Evolutionary conservation across 768 basidiomycete species (phyloP).

Genomic region (Tephrocybe sp.): DNA sequence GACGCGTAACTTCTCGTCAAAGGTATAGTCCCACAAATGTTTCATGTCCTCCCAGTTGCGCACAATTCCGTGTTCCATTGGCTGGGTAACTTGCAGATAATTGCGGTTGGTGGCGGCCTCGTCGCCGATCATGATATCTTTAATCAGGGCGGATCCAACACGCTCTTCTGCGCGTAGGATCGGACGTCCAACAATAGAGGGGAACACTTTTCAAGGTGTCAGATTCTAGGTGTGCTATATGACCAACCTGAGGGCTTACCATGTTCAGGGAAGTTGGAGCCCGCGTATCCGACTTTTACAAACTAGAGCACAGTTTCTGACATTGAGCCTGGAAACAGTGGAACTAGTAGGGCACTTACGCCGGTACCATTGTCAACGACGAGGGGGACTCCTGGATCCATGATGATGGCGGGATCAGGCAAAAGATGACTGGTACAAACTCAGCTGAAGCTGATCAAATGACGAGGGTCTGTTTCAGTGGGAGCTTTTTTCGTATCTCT

Average conservation of each 20-base stretch:
- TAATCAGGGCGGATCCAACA: slow-evolving; percentile 80
- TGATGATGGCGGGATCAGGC: slow-evolving; percentile 19
- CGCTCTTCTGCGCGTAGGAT: slow-evolving; percentile 1
- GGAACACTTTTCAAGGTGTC: slow-evolving; percentile 63
- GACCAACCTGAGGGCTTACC: slow-evolving; percentile 45
- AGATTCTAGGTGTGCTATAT: neutral
- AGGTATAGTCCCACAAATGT: slow-evolving; percentile 97
- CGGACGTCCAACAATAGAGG: slow-evolving; percentile 78
- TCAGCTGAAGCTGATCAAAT: neutral
- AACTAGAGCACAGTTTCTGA: slow-evolving; percentile 47
- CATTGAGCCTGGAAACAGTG: too few species aligned
- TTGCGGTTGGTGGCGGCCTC: slow-evolving; percentile 92
- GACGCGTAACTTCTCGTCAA: slow-evolving; percentile 89
- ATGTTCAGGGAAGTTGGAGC: slow-evolving; percentile 93
- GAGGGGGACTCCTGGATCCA: slow-evolving; percentile 53
- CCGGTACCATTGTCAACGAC: slow-evolving; percentile 91
- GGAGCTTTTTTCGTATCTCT: too few species aligned
- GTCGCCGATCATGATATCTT: slow-evolving; percentile 98
- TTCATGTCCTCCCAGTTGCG: slow-evolving; percentile 99
- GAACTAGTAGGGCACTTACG: slow-evolving; percentile 40
- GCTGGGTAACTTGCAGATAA: slow-evolving; percentile 95
- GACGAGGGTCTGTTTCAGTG: too few species aligned
- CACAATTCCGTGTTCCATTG: slow-evolving; percentile 99
- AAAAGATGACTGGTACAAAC: too few species aligned
- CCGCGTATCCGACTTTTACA: slow-evolving; percentile 88